Conservation (phyloP, 2,329 filamentous ascomycete genomes). For the Lizonia empirigonia region DNA sequence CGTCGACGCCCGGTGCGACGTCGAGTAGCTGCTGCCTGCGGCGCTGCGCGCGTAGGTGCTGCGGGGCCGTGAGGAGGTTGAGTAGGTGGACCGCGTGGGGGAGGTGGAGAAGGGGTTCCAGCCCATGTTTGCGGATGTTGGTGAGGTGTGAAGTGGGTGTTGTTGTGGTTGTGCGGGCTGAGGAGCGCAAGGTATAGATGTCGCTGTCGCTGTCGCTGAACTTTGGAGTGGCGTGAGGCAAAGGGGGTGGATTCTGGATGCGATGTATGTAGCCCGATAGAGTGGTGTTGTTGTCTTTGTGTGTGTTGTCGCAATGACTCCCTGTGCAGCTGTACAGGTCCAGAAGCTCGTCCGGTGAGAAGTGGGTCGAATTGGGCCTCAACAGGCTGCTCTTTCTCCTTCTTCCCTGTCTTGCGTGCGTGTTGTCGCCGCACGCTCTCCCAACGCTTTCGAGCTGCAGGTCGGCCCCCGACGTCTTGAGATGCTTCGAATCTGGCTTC, state of each 20-base stretch:
- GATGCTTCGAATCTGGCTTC: background rate
- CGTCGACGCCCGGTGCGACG: constrained; percentile 58
- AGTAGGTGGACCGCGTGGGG: constrained; percentile 26
- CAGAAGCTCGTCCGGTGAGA: constrained; percentile 15
- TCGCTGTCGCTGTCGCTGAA: background rate
- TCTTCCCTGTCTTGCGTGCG: constrained; percentile 6
- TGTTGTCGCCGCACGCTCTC: constrained; percentile 3
- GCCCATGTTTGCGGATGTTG: constrained; percentile 41
- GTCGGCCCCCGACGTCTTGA: constrained; percentile 1
- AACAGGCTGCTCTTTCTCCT: constrained; percentile 5
- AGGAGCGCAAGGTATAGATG: background rate
- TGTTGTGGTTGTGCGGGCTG: constrained; percentile 15
- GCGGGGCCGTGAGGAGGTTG: constrained; percentile 21
- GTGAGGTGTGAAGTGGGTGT: constrained; percentile 7
- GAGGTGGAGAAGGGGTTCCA: constrained; percentile 45
- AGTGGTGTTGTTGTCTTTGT: background rate
- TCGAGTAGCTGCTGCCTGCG: constrained; percentile 36
- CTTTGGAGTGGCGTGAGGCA: background rate
- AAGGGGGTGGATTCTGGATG: background rate
- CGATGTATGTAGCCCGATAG: background rate
- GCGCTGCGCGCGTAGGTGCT: constrained; percentile 37
- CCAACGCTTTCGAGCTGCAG: background rate
- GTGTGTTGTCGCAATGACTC: constrained; percentile 4
- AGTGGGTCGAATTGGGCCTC: constrained; percentile 28
- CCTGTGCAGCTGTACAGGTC: constrained; percentile 5